phyloP scores from a whole-genome alignment of 2,329 filamentous ascomycete species.

The Tricladium varicosporioides region DNA sequence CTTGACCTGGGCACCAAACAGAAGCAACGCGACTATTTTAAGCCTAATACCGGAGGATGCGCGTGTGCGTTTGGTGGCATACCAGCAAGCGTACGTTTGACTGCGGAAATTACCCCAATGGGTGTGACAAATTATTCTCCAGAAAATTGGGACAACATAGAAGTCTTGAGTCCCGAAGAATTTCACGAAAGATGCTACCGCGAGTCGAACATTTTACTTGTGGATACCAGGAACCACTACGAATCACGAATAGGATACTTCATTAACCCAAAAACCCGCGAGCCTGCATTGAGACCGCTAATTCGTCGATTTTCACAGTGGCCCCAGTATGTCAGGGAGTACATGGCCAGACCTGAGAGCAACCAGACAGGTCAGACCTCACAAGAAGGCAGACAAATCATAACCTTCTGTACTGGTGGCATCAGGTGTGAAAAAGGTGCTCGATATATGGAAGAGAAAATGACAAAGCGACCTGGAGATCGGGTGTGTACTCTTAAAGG shows the following conservation, averaged over 20 bases:
- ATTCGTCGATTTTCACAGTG: conserved; percentile 35
- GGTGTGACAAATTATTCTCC: conserved; percentile 33
- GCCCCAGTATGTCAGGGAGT: conserved; percentile 32
- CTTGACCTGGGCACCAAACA: conserved; percentile 21
- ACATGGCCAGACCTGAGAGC: conserved; percentile 9
- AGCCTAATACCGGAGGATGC: conserved; percentile 30
- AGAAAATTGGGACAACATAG: conserved; percentile 27
- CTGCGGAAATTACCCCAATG: conserved; percentile 34
- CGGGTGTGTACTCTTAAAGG: conserved; percentile 32
- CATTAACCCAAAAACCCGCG: conserved; percentile 25
- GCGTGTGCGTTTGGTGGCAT: conserved; percentile 31
- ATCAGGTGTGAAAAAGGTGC: conserved; percentile 36
- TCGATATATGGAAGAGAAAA: conserved; percentile 31
- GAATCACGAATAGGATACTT: conserved; percentile 36
- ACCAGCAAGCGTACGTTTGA: conserved; percentile 24
- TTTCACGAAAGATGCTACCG: conserved; percentile 30
- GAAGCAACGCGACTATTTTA: conserved; percentile 27
- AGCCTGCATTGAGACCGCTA: conserved; percentile 29
- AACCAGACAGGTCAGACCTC: not conserved
- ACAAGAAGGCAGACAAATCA: conserved; percentile 21
- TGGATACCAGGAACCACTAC: conserved; percentile 36
- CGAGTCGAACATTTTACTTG: conserved; percentile 21
- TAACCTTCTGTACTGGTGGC: conserved; percentile 35
- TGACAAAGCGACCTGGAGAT: conserved; percentile 19
- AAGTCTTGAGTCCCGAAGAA: conserved; percentile 26